Base-by-base conservation (phyloP, 1,284 basidiomycete species). In the Hemileia vastatrix region DNA sequence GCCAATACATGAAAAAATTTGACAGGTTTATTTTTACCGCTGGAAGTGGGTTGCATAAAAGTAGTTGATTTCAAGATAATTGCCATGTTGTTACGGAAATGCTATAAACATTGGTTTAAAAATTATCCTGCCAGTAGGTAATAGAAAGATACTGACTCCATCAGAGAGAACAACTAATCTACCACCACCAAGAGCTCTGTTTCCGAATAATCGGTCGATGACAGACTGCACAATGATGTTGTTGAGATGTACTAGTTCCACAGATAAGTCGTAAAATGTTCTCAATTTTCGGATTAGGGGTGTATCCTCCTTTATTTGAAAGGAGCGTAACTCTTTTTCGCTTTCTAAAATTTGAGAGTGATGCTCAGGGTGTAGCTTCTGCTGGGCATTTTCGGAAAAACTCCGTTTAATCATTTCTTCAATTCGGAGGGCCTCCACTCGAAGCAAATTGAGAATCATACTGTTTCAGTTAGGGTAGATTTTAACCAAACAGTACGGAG, bases 341-440 rank as follows among this genome's bases (percentile, higher is more conserved):
- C 83, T 83, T 89, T 93, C 84, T 1, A 81, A 76, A 18, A 97
- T 87, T 75, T 87, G 84, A 73, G 86, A 84, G 77, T 97, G 90
- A 68, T 97, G 90, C 62, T 96, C 90, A 0, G 95, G 95, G 19
- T 96, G 79, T 58, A 97, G 79, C 57, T 86, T 83, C 72, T 99
- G 95, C 0, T 93, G 87, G 0, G 92, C 86, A 72, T 98, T 98
- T 78, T 99, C 95, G 2, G 94, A 97, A 77, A 99, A 98, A 73
- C 90, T 93, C 40, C 95, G 83, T 77, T 98, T 98, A 77, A 99
- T 98, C 95, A 99, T 98, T 76, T 98, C 95, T 73, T 99, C 95
- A 6, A 99, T 95, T 67, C 86, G 83, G 36, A 99, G 81, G 1
- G 95, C 92, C 74, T 99, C 95, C 6, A 98, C 94, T 31, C 95